Percentiles rank a stretch among this genome's conserved stretches.
phyloP scores from a whole-genome alignment of 768 basidiomycete genomes.

The Phaeotremella fagi region DNA sequence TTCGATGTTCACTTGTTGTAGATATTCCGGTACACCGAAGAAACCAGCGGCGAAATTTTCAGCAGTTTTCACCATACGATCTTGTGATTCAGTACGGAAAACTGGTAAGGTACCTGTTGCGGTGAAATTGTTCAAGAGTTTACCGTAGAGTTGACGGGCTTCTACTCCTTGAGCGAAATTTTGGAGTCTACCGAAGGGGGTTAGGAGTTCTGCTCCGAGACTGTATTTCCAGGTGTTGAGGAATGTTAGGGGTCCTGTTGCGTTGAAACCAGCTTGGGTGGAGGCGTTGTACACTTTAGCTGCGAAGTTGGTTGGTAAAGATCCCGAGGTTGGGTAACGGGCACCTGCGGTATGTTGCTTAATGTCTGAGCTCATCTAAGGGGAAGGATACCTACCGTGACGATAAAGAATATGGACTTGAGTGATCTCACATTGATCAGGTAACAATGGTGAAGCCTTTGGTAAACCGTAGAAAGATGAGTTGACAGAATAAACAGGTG shows the following conservation, averaged over 20 bases:
- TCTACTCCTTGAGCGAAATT: constrained; percentile 44
- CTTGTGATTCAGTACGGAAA: constrained; percentile 57
- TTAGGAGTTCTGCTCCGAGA: constrained; percentile 36
- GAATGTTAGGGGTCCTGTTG: constrained; percentile 31
- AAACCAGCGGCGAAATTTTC: constrained; percentile 57
- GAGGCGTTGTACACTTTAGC: constrained; percentile 38
- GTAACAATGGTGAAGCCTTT: constrained; percentile 37
- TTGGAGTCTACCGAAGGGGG: constrained; percentile 43
- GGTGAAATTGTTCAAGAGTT: constrained; percentile 42
- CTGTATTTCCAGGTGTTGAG: constrained; percentile 41
- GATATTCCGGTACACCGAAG: constrained; percentile 56
- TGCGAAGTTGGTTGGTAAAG: constrained; percentile 34
- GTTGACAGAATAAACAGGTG: constrained; percentile 42
- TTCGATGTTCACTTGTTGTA: constrained; percentile 40
- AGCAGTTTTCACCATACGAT: constrained; percentile 57
- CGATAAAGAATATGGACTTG: constrained; percentile 39
- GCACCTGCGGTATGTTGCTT: constrained; percentile 34
- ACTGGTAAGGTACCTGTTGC: constrained; percentile 50
- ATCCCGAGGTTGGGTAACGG: constrained; percentile 45
- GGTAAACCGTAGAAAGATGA: constrained; percentile 41
- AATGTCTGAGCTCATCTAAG: background rate
- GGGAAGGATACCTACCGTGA: constrained; percentile 14
- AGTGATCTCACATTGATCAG: constrained; percentile 38
- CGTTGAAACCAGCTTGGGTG: constrained; percentile 4
- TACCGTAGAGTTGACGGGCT: constrained; percentile 34